Evolutionary conservation across 2,329 filamentous ascomycete genomes (phyloP).

Genomic region (Coniochaeta prunicola): DNA sequence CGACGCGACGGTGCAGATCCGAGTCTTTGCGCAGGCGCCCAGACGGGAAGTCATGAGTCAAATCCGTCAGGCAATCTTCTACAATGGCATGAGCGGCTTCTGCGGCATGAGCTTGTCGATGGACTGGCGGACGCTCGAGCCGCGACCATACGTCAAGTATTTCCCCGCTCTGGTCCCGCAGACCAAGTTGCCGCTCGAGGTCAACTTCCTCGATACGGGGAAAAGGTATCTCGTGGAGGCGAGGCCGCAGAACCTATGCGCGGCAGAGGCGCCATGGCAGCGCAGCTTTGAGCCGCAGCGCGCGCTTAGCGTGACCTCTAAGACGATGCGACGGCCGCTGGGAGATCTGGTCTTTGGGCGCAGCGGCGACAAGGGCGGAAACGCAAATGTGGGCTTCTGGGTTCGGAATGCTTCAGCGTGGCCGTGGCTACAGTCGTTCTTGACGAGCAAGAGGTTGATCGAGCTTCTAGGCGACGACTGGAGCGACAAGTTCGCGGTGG

Average conservation of each 20-base stretch:
- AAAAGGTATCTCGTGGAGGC: neutral
- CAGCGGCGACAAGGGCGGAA: conserved; percentile 25
- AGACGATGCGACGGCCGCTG: conserved; percentile 14
- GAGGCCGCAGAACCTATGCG: neutral
- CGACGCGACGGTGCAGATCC: conserved; percentile 30
- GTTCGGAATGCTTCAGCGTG: conserved; percentile 29
- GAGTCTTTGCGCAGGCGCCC: conserved; percentile 30
- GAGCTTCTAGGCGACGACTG: conserved; percentile 36
- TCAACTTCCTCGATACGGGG: conserved; percentile 1
- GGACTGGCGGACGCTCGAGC: conserved; percentile 27
- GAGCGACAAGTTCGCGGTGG: conserved; percentile 28
- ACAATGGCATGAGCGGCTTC: conserved; percentile 24
- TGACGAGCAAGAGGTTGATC: conserved; percentile 27
- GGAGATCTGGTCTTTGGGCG: conserved; percentile 23
- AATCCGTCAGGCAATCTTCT: conserved; percentile 15
- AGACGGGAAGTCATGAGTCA: conserved; percentile 12
- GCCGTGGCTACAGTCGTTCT: conserved; percentile 29
- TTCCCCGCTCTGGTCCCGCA: conserved; percentile 23
- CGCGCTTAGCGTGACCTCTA: conserved; percentile 5
- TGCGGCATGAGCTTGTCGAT: conserved; percentile 24
- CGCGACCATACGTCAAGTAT: conserved; percentile 19
- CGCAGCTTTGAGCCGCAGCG: neutral
- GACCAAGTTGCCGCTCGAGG: conserved; percentile 6
- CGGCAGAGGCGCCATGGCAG: neutral
- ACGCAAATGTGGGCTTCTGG: conserved; percentile 26